Evolutionary conservation across 208 protist species (phyloP), one percentile per base, ranked within the genome.

Genomic region (Wallacemonas rigidus): DNA sequence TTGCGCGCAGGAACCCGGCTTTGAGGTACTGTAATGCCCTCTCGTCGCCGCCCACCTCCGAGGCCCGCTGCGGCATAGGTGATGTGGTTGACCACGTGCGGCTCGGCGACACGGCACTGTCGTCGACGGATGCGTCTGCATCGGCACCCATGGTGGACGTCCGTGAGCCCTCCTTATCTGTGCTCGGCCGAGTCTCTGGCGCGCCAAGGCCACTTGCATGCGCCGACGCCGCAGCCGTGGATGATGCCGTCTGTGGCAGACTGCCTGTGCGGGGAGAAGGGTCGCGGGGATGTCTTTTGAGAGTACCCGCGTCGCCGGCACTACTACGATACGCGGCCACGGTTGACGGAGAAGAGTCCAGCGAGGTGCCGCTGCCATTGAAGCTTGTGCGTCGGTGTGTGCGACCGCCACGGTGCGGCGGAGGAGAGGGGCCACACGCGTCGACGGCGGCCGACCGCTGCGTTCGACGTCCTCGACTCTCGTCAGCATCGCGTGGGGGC

Each of bases 251-350:
- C 9, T 5, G 7, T 5, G 51, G 7, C 51, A 5, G 9, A 6
- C 15, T 9, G 51, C 15, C 26, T 7, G 51, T 5, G 51, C 51
- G n/a, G 51, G 51, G 9, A n/a, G 5, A n/a, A 36, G 15, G 51
- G 51, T 56, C 51, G 4, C 9, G 5, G 51, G 14, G 56, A 40
- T 38, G 56, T 9, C 53, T 8, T n/a, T 57, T 57, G 9, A 17
- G 5, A 5, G 53, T 0, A 15, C 14, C 8, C 14, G 11, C 17
- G 9, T 57, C 53, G 53, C 9, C 36, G 36, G 39, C 57, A 11
- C 7, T n/a, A 45, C 57, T 65, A 17, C 60, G 60, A n/a, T 65
- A 65, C 43, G 60, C 40, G 1, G 60, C 60, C 41, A 65, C 60
- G 8, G 60, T 65, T 7, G 60, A 65, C 11, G 60, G 60, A 9